Evolutionary conservation across 345 rosid species (phyloP).

Genomic region (Camelina hispida): DNA sequence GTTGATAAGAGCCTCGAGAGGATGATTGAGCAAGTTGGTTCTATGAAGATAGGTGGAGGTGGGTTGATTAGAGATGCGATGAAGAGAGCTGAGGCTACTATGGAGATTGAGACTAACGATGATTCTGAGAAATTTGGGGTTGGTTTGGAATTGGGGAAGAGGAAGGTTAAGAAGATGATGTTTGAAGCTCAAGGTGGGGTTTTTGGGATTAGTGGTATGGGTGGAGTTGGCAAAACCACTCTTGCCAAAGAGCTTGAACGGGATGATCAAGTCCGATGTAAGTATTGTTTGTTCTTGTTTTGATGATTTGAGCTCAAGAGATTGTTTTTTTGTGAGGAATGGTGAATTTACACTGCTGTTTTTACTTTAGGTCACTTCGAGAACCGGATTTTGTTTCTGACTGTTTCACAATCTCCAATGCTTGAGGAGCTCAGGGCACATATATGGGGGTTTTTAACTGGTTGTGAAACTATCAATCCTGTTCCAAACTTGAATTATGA

Average conservation of each 20-base stretch:
- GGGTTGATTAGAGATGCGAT: slow-evolving; percentile 70
- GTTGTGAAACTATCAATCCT: slow-evolving; percentile 43
- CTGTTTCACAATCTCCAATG: slow-evolving; percentile 85
- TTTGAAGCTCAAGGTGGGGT: slow-evolving; percentile 46
- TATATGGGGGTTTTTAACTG: slow-evolving; percentile 54
- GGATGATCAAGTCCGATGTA: slow-evolving; percentile 71
- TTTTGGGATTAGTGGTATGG: slow-evolving; percentile 79
- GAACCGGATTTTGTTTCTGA: slow-evolving; percentile 64
- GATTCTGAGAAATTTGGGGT: slow-evolving; percentile 47
- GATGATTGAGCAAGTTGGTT: slow-evolving; percentile 58
- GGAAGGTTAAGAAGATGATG: slow-evolving; percentile 77
- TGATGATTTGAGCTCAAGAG: no score
- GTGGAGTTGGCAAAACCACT: slow-evolving; percentile 92
- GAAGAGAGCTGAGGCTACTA: slow-evolving; percentile 52
- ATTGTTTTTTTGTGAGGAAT: no score
- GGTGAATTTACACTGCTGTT: not conserved
- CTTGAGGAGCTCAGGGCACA: slow-evolving; percentile 53
- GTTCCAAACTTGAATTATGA: slow-evolving; percentile 50
- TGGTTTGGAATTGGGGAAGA: slow-evolving; percentile 72
- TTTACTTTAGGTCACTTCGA: slow-evolving; percentile 56
- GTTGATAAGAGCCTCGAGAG: slow-evolving; percentile 48
- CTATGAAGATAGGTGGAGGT: slow-evolving; percentile 69
- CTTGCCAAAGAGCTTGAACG: slow-evolving; percentile 68
- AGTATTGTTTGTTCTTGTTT: slow-evolving; percentile 41
- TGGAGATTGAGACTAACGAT: slow-evolving; percentile 41